Conservation (phyloP, 2,329 filamentous ascomycete species). For the Herpotrichia juniperi region DNA sequence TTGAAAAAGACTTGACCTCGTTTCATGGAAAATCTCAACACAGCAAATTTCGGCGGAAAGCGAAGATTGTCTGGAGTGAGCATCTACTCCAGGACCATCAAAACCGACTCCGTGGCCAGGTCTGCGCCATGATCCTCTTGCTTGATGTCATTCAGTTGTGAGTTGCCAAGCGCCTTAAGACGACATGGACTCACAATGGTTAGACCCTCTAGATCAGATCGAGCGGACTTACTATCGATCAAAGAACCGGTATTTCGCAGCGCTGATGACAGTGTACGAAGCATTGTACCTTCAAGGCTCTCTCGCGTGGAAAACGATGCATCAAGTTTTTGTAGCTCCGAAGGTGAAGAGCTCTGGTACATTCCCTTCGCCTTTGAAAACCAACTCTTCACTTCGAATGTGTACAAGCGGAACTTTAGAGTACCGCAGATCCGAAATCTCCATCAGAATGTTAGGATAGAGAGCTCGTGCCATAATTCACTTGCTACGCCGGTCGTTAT, state of each 20-base stretch:
- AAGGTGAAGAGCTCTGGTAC: slow-evolving; percentile 3
- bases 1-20: slow-evolving; percentile 11
- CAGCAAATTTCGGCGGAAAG: background rate
- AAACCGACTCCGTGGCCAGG: slow-evolving; percentile 17
- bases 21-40: background rate
- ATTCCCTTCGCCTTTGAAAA: slow-evolving; percentile 14
- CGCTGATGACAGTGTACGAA: slow-evolving; percentile 13
- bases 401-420: slow-evolving; percentile 15
- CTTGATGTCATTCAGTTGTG: slow-evolving; percentile 17
- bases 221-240: slow-evolving; percentile 7
- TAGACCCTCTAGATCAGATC: slow-evolving; percentile 9
- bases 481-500: too few species aligned
- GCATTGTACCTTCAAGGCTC: slow-evolving; percentile 14
- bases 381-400: slow-evolving; percentile 16
- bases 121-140: slow-evolving; percentile 12
- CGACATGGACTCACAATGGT: too few species aligned
- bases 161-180: background rate
- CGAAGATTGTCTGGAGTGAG: slow-evolving; percentile 10
- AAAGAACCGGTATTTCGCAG: slow-evolving; percentile 13
- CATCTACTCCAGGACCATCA: slow-evolving; percentile 13
- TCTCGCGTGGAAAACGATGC: background rate
- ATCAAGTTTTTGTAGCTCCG: background rate
- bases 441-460: too few species aligned
- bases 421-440: background rate
- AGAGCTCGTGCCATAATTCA: too few species aligned